These are phyloP conservation scores for Phytophthora sp. DNA, from an alignment of 352 stramenopile genomes.

Conservation along the genomic window DNA sequence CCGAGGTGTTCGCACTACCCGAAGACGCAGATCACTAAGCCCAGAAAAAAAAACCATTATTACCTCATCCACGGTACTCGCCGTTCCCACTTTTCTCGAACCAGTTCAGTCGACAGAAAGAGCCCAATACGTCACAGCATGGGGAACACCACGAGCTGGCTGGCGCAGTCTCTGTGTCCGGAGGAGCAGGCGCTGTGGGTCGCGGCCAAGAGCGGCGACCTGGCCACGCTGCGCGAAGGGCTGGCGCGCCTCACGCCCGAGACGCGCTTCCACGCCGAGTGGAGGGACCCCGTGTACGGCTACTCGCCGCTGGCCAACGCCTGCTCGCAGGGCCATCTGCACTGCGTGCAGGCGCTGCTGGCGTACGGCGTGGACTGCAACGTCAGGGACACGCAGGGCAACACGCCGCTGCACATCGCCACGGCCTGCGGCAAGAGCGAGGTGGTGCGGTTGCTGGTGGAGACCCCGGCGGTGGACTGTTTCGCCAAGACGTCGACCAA, in stretches of 20 bases:
- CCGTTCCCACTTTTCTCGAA: not conserved
- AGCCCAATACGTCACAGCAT: conserved; percentile 31
- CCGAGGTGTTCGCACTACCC: conserved; percentile 23
- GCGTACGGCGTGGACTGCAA: conserved; percentile 63
- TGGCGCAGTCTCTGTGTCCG: conserved; percentile 72
- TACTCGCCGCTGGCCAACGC: conserved; percentile 77
- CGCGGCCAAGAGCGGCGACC: conserved; percentile 75
- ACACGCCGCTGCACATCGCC: conserved; percentile 74
- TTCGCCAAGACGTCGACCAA: conserved; percentile 61
- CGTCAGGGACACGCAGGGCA: conserved; percentile 59
- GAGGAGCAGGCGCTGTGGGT: conserved; percentile 82
- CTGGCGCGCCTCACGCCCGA: conserved; percentile 58
- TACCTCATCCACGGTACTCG: no score
- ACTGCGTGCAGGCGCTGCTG: conserved; percentile 67
- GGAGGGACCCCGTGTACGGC: conserved; percentile 63
- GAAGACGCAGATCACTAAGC: not conserved
- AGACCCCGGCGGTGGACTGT: conserved; percentile 52
- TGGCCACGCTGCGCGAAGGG: conserved; percentile 49
- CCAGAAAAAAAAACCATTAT: no score
- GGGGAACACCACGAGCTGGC: conserved; percentile 80
- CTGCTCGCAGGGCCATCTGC: conserved; percentile 59
- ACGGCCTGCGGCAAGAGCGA: conserved; percentile 65
- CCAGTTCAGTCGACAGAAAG: conserved; percentile 8
- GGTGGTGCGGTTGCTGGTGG: conserved; percentile 69
- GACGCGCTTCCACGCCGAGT: conserved; percentile 75